Percentiles rank a stretch among this genome's conserved stretches.
These are phyloP conservation scores for Suillus occidentalis DNA, from an alignment of 768 basidiomycete species.

Conservation along the genomic window DNA sequence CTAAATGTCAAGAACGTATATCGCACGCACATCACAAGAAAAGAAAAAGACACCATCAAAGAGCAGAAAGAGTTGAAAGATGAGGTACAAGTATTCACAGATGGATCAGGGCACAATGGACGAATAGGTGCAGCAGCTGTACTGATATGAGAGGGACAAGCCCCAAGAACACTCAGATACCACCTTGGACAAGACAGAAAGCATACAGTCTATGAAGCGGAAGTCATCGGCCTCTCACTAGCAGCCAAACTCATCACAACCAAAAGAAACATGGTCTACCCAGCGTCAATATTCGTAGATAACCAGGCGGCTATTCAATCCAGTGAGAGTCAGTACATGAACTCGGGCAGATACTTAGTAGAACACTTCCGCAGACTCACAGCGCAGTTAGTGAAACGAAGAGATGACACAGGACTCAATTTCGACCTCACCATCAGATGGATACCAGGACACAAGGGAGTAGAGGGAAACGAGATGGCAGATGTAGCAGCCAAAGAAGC, in stretches of 20 bases:
- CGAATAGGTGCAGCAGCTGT: conserved; percentile 1
- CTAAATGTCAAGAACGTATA: background rate
- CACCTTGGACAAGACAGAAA: conserved; percentile 3
- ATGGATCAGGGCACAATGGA: background rate
- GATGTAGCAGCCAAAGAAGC: conserved; percentile 24
- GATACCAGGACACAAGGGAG: conserved; percentile 18
- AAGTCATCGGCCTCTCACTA: conserved; percentile 14
- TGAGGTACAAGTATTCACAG: background rate
- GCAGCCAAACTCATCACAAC: conserved; percentile 6
- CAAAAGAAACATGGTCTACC: background rate
- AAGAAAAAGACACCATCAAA: background rate
- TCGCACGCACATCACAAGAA: accelerated
- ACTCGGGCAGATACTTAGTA: conserved; percentile 10
- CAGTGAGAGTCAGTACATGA: background rate
- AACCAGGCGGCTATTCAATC: conserved; percentile 15
- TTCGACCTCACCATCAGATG: conserved; percentile 9
- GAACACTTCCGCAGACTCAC: conserved; percentile 2
- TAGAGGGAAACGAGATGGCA: conserved; percentile 20
- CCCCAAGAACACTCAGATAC: background rate
- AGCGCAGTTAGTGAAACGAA: background rate
- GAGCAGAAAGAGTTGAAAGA: background rate
- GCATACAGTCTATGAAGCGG: conserved; percentile 19
- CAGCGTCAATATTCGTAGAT: conserved; percentile 5
- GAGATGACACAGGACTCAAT: background rate
- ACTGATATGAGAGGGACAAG: background rate